Base-by-base conservation (phyloP, 345 rosid genomes). In the Alliaria petiolata region DNA sequence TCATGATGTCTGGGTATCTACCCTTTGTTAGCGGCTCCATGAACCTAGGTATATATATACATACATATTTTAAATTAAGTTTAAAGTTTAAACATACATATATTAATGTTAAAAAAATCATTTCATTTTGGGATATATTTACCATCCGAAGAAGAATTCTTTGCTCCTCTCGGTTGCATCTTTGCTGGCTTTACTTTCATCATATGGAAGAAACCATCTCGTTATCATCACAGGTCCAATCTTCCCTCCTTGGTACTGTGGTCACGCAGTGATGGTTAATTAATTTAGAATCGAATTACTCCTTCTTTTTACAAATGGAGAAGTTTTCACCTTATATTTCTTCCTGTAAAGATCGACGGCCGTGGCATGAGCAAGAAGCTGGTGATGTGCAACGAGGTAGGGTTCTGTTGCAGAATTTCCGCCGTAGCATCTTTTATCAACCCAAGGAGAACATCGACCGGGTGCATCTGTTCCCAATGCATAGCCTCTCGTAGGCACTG, bases 361-460 rank as follows among this genome's bases (percentile, higher is more conserved):
- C 1, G 30, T 0, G 6, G 78, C 72, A 56, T 66, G 78, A 49
- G 78, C 72, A 39, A 74, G 61, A 66, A 74, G 72, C 10, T 58
- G 65, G 45, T 58, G 9, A 34, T 74, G 72, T 40, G 78, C 65
- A 49, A 57, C 67, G 0, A 35, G 20, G 6, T 66, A 74, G 0
- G 72, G 78, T 30, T 74, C 78, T 3, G 61, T 66, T 26, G 33
- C 43, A 4, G 81, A 80, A 30, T 77, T 34, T 12, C 80, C 82
- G 1, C 44, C 74, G 3, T 16, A 8, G 34, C 83, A 80, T 30
- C 4, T 25, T 1, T 2, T 0, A 6, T 65, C 20, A 16, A 52
- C 9, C 54, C 55, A 70, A 14, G 30, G 22, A 5, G 87, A 81
- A 69, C 87, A 83, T 30, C 83, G 47, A 1, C 84, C 84, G 0